phyloP scores from a whole-genome alignment of 2,329 filamentous ascomycete species.

The Diaporthe longicolla region DNA sequence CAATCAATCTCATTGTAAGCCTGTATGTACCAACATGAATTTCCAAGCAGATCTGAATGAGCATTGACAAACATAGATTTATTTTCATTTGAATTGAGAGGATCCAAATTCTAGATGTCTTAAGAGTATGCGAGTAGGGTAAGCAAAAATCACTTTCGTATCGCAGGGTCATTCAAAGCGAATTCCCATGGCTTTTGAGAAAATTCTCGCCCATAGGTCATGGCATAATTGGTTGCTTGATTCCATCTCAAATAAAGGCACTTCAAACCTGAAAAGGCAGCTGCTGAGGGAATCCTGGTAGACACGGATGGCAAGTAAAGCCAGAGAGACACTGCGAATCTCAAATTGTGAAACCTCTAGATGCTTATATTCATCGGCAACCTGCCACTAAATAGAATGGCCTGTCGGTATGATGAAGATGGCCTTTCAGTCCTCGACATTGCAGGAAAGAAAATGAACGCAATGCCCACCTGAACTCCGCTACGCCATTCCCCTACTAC shows the following conservation, averaged over 20 bases:
- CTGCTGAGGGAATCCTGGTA: neutral
- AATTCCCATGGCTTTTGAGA: neutral
- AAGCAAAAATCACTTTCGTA: neutral
- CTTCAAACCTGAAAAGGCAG: neutral
- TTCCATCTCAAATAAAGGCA: neutral
- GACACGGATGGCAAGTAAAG: neutral
- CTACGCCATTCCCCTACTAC: slow-evolving; percentile 10
- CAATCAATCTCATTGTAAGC: neutral
- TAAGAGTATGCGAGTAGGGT: neutral
- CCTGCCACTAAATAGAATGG: neutral
- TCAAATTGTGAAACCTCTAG: neutral
- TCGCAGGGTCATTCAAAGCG: neutral
- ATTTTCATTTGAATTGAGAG: too few relatives aligned
- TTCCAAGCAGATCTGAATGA: neutral
- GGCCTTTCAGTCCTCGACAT: neutral
- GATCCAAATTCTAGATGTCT: neutral
- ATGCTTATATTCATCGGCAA: neutral
- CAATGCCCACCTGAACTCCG: slow-evolving; percentile 15
- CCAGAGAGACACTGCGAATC: too few relatives aligned
- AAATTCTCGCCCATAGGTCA: neutral
- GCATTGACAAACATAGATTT: neutral
- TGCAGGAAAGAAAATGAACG: neutral
- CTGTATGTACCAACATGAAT: too few relatives aligned
- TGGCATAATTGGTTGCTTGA: neutral
- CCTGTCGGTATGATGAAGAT: neutral